Evolutionary conservation across 345 rosid species (phyloP).

Genomic region (Camelina laxa): DNA sequence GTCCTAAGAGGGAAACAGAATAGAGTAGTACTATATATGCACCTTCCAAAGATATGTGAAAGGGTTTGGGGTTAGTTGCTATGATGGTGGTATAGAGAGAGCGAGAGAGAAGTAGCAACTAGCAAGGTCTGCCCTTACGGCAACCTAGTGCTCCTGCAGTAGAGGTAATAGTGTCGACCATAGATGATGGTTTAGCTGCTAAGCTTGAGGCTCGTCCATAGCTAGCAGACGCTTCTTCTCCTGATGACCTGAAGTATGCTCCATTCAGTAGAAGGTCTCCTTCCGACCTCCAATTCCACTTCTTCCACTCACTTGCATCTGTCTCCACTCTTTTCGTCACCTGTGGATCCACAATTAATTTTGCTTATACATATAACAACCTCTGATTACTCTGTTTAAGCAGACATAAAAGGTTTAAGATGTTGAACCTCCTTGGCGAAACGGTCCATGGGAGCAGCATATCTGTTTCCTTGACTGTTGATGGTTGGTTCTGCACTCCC

Average conservation of each 20-base stretch:
- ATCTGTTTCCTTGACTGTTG: conserved; percentile 96
- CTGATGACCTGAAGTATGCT: conserved; percentile 87
- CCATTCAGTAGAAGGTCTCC: conserved; percentile 88
- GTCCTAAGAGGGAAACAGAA: conserved; percentile 1
- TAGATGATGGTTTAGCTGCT: conserved; percentile 86
- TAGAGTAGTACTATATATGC: conserved; percentile 46
- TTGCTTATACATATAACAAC: conserved; percentile 5
- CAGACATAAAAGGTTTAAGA: not conserved
- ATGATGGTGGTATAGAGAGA: conserved; percentile 29
- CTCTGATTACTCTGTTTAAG: conserved; percentile 1
- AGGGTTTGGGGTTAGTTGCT: conserved; percentile 30
- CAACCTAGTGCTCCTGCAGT: conserved; percentile 76
- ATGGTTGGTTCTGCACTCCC: conserved; percentile 94
- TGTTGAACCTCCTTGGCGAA: conserved; percentile 81
- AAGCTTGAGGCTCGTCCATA: conserved; percentile 91
- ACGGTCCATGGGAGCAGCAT: conserved; percentile 72
- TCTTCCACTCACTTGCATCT: conserved; percentile 54
- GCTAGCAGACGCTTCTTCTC: conserved; percentile 80
- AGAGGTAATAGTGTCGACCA: conserved; percentile 78
- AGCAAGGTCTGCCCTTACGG: conserved; percentile 65
- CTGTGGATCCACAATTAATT: conserved; percentile 46
- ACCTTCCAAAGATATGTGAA: conserved; percentile 56
- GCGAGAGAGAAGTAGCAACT: conserved; percentile 13
- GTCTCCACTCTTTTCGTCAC: conserved; percentile 93
- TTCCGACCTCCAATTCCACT: conserved; percentile 95